Base-by-base conservation (phyloP, 192 early-diverging fungal species). In the Backusella psychrophila region DNA sequence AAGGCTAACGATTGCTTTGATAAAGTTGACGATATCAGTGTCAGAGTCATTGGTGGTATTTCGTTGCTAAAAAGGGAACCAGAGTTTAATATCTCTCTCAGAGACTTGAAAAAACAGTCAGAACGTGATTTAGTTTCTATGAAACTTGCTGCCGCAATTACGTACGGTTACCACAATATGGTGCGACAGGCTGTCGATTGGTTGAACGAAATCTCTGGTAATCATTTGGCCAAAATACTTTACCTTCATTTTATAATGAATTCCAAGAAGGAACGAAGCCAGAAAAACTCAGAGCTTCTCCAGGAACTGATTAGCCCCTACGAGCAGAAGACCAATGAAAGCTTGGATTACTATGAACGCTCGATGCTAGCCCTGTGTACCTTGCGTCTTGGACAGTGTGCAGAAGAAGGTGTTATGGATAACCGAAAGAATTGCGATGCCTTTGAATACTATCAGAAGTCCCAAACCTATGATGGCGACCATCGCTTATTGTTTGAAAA, bases 321-420 rank as follows among this genome's bases (percentile, higher is more conserved):
- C 12, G 56, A 63, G 4, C 23, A 63, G 12, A 63, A 26, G 56
- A 9, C 11, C 4, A 39, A 15, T 29, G 23, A 39, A n/a, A 15
- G 23, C 17, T 42, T 36, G 6, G 26, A 44, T 1, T 42, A 70
- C 1, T 42, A 12, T 41, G 69, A 42, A 6, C 19, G 23, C 14
- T 41, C 21, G 23, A 38, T 39, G 36, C 19, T 70, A 6, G 21
- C 35, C 9, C 31, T 39, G 34, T 35, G 69, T 21, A 26, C 44
- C 3, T 70, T 70, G 19, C 34, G 69, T 7, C 23, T 70, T 39
- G 69, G 69, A 29, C 69, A 70, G 44, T 70, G 69, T 26, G 34
- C 23, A 14, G 35, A 70, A 39, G 35, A 70, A 39, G 39, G 39
- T 14, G 21, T 15, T 23, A 21, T 35, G 9, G 26, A 39, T 41